These are phyloP conservation scores for Penicillium vulpinum DNA, from an alignment of 2,329 filamentous ascomycete genomes.

Conservation along the genomic window DNA sequence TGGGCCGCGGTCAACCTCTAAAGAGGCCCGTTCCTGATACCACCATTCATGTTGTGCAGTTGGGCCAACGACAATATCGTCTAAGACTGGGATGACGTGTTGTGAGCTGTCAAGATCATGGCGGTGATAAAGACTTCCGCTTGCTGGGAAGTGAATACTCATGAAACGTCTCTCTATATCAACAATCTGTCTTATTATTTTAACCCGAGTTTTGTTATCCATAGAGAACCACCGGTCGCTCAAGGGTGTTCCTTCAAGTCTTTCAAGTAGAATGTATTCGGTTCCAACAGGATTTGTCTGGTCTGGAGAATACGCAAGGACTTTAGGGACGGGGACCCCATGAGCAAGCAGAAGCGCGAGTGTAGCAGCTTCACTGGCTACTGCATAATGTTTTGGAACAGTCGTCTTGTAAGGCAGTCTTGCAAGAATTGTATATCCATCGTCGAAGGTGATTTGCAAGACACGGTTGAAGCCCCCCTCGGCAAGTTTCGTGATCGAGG, in stretches of 20 bases:
- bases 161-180: constrained; percentile 25
- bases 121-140: constrained; percentile 31
- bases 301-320: constrained; percentile 37
- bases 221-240: constrained; percentile 35
- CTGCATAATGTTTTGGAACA: constrained; percentile 30
- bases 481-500: constrained; percentile 31
- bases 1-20: constrained; percentile 26
- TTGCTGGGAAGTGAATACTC: constrained; percentile 25
- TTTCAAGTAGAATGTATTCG: constrained; percentile 44
- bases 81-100: constrained; percentile 4
- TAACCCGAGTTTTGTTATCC: constrained; percentile 22
- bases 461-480: constrained; percentile 43
- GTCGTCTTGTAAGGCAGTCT: constrained; percentile 37
- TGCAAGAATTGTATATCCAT: constrained; percentile 33
- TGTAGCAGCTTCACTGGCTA: constrained; percentile 43
- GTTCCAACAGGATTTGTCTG: constrained; percentile 38
- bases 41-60: constrained; percentile 27
- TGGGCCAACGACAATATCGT: constrained; percentile 25
- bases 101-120: constrained; percentile 16
- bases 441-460: constrained; percentile 33
- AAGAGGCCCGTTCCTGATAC: constrained; percentile 22
- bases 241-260: constrained; percentile 32
- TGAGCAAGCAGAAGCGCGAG: constrained; percentile 35
- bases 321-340: constrained; percentile 39
- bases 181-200: constrained; percentile 27